Conservation (phyloP, 805 yeast genomes). For the Metschnikowia orientalis region DNA sequence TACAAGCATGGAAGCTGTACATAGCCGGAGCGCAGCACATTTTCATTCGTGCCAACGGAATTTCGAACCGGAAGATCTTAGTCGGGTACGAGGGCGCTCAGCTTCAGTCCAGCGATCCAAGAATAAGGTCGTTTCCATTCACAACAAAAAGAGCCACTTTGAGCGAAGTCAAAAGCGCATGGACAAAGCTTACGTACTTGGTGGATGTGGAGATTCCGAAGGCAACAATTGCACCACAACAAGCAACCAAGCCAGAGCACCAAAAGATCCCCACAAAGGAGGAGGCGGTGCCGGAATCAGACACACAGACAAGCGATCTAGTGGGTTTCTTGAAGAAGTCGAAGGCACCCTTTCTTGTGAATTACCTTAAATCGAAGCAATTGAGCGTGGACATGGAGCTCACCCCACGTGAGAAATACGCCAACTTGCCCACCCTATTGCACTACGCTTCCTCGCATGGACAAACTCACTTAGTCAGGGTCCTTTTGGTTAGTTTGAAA, state of each 20-base stretch:
- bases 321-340: conserved; percentile 61
- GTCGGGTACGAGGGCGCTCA: conserved; percentile 63
- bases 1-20: conserved; percentile 60
- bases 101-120: conserved; percentile 47
- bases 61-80: conserved; percentile 57
- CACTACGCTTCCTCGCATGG: conserved; percentile 75
- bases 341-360: conserved; percentile 67
- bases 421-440: conserved; percentile 63
- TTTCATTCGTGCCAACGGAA: conserved; percentile 77
- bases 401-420: conserved; percentile 50
- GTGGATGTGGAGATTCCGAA: conserved; percentile 53
- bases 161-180: conserved; percentile 73
- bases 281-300: conserved; percentile 24
- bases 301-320: conserved; percentile 54
- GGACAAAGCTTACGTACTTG: conserved; percentile 72
- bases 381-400: conserved; percentile 50
- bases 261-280: conserved; percentile 13
- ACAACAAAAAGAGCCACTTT: conserved; percentile 86
- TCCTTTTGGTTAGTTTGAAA: conserved; percentile 57
- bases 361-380: conserved; percentile 56
- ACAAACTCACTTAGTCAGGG: conserved; percentile 59
- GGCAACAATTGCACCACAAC: conserved; percentile 16
- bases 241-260: conserved; percentile 13
- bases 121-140: conserved; percentile 76
- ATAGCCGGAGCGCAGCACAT: conserved; percentile 63